A percentile compares a stretch with the other conserved stretches of the same genome.
These are phyloP conservation scores for Kuraishia cidri DNA, from an alignment of 805 yeast genomes.

Conservation along the genomic window DNA sequence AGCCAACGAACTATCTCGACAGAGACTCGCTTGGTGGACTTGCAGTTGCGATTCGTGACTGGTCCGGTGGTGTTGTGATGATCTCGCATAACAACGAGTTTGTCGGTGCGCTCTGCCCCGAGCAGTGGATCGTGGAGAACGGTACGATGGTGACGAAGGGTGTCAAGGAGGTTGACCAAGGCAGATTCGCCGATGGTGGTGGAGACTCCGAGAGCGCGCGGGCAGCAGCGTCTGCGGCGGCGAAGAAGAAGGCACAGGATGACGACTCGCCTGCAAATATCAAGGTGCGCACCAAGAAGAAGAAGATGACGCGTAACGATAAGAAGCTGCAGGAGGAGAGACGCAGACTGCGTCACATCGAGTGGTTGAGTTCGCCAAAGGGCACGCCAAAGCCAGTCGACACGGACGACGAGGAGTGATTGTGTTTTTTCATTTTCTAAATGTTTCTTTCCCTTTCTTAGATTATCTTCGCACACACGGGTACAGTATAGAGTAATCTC, in stretches of 20 bases:
- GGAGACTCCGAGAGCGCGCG: constrained; percentile 32
- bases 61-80: constrained; percentile 98
- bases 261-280: constrained; percentile 95
- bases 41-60: constrained; percentile 95
- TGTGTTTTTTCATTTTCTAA: neutral
- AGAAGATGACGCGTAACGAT: constrained; percentile 96
- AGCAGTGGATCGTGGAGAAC: constrained; percentile 95
- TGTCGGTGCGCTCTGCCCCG: constrained; percentile 96
- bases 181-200: constrained; percentile 78
- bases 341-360: constrained; percentile 88
- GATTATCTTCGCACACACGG: too few relatives aligned
- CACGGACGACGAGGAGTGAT: constrained; percentile 74
- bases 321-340: constrained; percentile 87
- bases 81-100: constrained; percentile 96
- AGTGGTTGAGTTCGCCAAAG: constrained; percentile 94
- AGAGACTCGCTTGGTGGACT: constrained; percentile 95
- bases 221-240: constrained; percentile 37
- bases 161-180: constrained; percentile 60
- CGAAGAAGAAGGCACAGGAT: constrained; percentile 43
- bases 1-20: constrained; percentile 99
- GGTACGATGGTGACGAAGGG: constrained; percentile 87
- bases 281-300: constrained; percentile 87
- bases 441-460: too few relatives aligned
- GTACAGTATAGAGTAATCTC: too few relatives aligned
- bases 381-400: constrained; percentile 95